A percentile compares a stretch with the other conserved stretches of the same genome.
Evolutionary conservation across 306 rosid species (phyloP).

Genomic region (Trichosanthes cucumerina): DNA sequence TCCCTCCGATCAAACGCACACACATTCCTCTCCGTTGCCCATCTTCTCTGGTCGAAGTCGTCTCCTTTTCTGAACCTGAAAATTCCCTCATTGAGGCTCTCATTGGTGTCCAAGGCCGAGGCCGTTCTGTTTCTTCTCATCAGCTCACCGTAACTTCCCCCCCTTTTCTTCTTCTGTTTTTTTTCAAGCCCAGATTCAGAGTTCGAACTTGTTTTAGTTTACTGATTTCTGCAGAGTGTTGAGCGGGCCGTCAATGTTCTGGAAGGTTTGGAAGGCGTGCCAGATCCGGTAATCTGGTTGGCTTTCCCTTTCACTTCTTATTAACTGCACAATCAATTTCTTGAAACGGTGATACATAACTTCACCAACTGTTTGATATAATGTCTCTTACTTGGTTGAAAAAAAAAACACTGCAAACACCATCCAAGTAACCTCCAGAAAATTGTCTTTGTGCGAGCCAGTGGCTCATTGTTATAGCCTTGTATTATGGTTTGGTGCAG

Average conservation of each 20-base stretch:
- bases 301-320: constrained; percentile 8
- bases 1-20: constrained; percentile 6
- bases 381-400: background rate
- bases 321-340: background rate
- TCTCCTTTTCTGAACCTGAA: constrained; percentile 49
- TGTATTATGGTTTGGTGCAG: too few relatives aligned
- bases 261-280: constrained; percentile 55
- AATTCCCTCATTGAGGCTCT: constrained; percentile 63
- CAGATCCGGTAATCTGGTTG: constrained; percentile 86
- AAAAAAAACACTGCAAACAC: background rate
- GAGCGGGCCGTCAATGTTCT: constrained; percentile 58
- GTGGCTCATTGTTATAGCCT: background rate
- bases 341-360: background rate
- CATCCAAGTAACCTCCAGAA: background rate
- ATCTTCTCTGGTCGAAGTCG: constrained; percentile 20
- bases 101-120: constrained; percentile 85
- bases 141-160: constrained; percentile 41
- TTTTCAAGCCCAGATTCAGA: background rate
- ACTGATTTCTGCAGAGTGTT: constrained; percentile 35
- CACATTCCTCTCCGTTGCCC: constrained; percentile 2
- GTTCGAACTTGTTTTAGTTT: background rate
- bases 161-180: background rate
- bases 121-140: constrained; percentile 73
- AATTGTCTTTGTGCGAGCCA: too few relatives aligned
- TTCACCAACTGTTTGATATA: background rate